A percentile compares a stretch with the other conserved stretches of the same genome.
Conservation (phyloP, 2,329 filamentous ascomycete species). For the Colletotrichum musicola region DNA sequence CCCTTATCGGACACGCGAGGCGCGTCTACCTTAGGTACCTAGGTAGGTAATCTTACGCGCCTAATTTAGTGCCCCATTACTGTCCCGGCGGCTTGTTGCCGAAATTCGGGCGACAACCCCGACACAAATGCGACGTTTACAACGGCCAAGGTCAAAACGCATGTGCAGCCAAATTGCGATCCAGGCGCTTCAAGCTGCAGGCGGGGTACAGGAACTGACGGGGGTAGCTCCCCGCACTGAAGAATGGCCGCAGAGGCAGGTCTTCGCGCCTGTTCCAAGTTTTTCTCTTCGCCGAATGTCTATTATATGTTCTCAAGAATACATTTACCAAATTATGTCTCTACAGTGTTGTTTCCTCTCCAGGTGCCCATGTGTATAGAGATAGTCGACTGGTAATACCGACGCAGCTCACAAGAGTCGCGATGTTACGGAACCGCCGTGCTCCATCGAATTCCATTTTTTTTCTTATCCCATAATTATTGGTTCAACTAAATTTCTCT, state of each 20-base stretch:
- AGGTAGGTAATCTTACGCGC: background rate
- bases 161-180: conserved; percentile 13
- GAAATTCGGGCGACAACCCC: conserved; percentile 30
- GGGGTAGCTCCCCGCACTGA: conserved; percentile 33
- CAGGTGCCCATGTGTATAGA: background rate
- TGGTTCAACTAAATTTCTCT: too few species aligned
- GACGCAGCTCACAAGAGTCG: too few species aligned
- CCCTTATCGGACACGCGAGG: conserved; percentile 29
- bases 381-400: too few species aligned
- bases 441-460: too few species aligned
- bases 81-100: conserved; percentile 8
- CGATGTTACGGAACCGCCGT: too few species aligned
- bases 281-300: too few species aligned
- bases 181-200: conserved; percentile 15
- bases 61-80: too few species aligned
- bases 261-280: too few species aligned
- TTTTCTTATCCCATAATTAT: too few species aligned
- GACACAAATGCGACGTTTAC: conserved; percentile 14
- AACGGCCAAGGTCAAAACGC: background rate
- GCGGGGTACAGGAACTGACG: conserved; percentile 33
- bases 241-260: background rate
- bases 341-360: too few species aligned
- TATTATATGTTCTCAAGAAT: too few species aligned
- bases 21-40: conserved; percentile 2
- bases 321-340: too few species aligned